These are phyloP conservation scores for Lyophyllum shimeji DNA, from an alignment of 768 basidiomycete species.

Conservation along the genomic window DNA sequence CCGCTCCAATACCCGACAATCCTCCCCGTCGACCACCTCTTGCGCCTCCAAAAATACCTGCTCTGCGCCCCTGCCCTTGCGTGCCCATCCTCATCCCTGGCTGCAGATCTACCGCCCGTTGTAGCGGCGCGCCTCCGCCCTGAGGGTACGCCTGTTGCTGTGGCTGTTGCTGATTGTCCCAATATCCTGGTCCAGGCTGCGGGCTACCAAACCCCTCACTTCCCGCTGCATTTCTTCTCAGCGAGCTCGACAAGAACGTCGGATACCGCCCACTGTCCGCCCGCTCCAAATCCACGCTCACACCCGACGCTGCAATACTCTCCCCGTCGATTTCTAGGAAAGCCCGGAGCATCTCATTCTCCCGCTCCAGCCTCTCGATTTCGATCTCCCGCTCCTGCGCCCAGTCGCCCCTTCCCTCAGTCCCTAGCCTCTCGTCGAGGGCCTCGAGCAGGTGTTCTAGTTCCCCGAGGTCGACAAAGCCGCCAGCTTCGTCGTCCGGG, in stretches of 20 bases:
- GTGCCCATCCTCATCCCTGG: slow-evolving; percentile 48
- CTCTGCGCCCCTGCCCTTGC: slow-evolving; percentile 46
- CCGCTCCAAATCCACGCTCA: slow-evolving; percentile 51
- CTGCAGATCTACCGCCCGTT: slow-evolving; percentile 51
- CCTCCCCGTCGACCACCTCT: slow-evolving; percentile 32
- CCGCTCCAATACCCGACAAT: not conserved
- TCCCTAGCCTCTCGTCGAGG: slow-evolving; percentile 36
- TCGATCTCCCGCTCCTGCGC: slow-evolving; percentile 85
- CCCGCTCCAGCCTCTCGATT: slow-evolving; percentile 75
- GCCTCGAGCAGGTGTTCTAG: slow-evolving; percentile 41
- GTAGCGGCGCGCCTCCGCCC: slow-evolving; percentile 32
- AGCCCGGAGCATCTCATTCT: slow-evolving; percentile 78
- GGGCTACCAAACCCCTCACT: slow-evolving; percentile 20
- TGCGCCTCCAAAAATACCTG: slow-evolving; percentile 58
- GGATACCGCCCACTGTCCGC: slow-evolving; percentile 39
- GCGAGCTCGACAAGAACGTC: slow-evolving; percentile 32
- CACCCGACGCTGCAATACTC: slow-evolving; percentile 50
- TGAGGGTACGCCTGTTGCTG: not conserved
- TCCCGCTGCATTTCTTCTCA: slow-evolving; percentile 27
- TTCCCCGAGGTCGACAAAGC: slow-evolving; percentile 35
- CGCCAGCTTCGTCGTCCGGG: slow-evolving; percentile 34
- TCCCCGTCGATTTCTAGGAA: slow-evolving; percentile 72
- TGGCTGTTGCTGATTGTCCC: slow-evolving; percentile 19
- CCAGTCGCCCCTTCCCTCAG: slow-evolving; percentile 70
- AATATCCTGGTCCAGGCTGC: not conserved